These are phyloP conservation scores for Pisolithus sp. DNA, from an alignment of 768 basidiomycete species.

Conservation along the genomic window DNA sequence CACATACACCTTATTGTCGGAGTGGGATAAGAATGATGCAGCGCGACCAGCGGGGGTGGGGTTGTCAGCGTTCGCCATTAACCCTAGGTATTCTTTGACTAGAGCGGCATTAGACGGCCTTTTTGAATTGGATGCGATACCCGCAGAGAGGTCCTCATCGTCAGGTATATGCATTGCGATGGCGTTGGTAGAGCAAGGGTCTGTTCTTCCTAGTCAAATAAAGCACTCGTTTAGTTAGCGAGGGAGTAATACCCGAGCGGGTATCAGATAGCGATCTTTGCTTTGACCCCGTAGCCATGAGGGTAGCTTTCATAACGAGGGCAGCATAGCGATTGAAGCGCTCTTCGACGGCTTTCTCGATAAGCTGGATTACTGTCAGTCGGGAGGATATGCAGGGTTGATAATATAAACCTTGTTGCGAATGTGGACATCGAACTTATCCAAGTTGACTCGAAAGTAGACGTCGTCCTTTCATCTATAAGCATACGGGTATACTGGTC, in stretches of 20 bases:
- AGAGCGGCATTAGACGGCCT: slow-evolving; percentile 48
- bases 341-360: slow-evolving; percentile 69
- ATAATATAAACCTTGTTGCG: slow-evolving; percentile 65
- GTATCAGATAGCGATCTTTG: slow-evolving; percentile 57
- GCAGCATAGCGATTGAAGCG: slow-evolving; percentile 76
- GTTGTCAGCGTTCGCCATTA: slow-evolving; percentile 78
- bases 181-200: slow-evolving; percentile 58
- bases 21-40: slow-evolving; percentile 65
- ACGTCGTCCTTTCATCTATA: slow-evolving; percentile 48
- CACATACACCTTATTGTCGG: slow-evolving; percentile 67
- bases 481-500: neutral
- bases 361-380: slow-evolving; percentile 46
- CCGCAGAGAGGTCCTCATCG: slow-evolving; percentile 52
- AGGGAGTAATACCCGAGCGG: slow-evolving; percentile 47
- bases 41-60: slow-evolving; percentile 66
- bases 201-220: slow-evolving; percentile 29
- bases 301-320: slow-evolving; percentile 59
- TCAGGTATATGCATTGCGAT: slow-evolving; percentile 61
- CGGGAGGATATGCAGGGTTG: neutral
- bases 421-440: slow-evolving; percentile 80
- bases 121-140: slow-evolving; percentile 53
- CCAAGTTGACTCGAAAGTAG: slow-evolving; percentile 83
- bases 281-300: slow-evolving; percentile 62
- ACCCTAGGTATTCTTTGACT: slow-evolving; percentile 75
- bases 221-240: neutral